Percentiles rank a stretch among this genome's conserved stretches.
phyloP scores from a whole-genome alignment of 2,329 filamentous ascomycete genomes.

The Penicillium sp. region DNA sequence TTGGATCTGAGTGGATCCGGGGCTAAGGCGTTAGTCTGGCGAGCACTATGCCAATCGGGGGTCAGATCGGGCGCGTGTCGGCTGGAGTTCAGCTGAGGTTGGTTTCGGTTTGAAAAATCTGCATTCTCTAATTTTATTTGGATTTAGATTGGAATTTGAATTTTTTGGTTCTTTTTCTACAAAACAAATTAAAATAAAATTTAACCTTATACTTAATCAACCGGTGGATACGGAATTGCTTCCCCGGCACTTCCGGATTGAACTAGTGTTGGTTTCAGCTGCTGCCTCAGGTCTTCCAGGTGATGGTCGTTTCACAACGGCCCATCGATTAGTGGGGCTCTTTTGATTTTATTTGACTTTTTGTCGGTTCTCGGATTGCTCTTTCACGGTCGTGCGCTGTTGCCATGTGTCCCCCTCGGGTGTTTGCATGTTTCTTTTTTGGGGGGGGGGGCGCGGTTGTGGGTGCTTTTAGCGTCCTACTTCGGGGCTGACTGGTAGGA shows the following conservation, averaged over 20 bases:
- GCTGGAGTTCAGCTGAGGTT: conserved; percentile 23
- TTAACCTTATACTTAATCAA: conserved; percentile 1
- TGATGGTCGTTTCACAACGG: neutral
- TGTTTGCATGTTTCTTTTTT: neutral
- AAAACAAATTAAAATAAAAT: neutral
- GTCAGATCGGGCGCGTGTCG: conserved; percentile 13
- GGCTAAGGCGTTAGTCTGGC: conserved; percentile 20
- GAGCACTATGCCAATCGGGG: conserved; percentile 18
- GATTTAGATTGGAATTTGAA: neutral
- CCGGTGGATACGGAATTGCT: neutral
- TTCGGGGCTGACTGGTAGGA: neutral
- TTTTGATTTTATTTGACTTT: neutral
- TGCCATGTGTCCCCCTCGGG: conserved; percentile 5
- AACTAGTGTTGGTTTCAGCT: neutral
- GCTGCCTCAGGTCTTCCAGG: neutral
- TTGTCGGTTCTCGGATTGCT: neutral
- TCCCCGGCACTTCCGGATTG: neutral
- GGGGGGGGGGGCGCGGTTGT: no score
- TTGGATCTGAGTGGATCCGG: conserved; percentile 14
- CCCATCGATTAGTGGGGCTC: neutral
- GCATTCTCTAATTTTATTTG: neutral
- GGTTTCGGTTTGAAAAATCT: conserved; percentile 1
- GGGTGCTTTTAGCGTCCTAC: neutral
- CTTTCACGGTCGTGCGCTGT: neutral
- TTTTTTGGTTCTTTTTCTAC: no score